phyloP scores from a whole-genome alignment of 345 rosid species.

The Aurinia saxatilis region DNA sequence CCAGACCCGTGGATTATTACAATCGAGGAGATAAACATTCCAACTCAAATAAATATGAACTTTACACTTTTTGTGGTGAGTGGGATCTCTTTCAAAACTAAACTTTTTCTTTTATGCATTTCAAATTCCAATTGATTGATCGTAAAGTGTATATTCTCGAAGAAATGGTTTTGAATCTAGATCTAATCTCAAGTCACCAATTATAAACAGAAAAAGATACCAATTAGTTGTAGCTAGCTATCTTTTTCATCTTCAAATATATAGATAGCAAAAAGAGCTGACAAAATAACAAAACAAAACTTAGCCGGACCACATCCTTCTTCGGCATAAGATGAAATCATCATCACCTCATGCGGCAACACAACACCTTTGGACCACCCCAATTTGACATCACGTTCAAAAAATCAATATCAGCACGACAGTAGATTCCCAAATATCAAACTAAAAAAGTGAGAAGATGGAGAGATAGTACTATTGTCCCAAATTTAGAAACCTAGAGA shows the following conservation, averaged over 20 bases:
- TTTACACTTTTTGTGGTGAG: conserved; percentile 14
- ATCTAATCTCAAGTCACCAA: conserved; percentile 11
- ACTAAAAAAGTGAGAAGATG: not conserved
- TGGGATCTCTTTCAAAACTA: not conserved
- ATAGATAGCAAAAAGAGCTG: not conserved
- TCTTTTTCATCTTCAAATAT: not conserved
- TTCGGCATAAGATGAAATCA: conserved; percentile 11
- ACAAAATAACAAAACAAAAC: not conserved
- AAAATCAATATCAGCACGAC: not conserved
- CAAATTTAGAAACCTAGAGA: not conserved
- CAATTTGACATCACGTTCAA: not conserved
- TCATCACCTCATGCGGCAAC: conserved; percentile 21
- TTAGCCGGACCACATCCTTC: conserved; percentile 5
- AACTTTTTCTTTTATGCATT: not conserved
- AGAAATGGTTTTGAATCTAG: conserved; percentile 10
- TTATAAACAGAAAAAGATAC: not conserved
- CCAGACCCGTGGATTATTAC: no score
- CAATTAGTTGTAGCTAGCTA: not conserved
- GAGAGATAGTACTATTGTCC: not conserved
- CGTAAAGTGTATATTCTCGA: not conserved
- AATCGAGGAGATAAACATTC: not conserved
- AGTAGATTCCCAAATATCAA: not conserved
- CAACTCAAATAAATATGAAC: not conserved
- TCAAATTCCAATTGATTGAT: conserved; percentile 12
- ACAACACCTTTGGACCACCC: conserved; percentile 22